phyloP scores from a whole-genome alignment of 108 stramenopile genomes.

The Skeletonema menzelii region DNA sequence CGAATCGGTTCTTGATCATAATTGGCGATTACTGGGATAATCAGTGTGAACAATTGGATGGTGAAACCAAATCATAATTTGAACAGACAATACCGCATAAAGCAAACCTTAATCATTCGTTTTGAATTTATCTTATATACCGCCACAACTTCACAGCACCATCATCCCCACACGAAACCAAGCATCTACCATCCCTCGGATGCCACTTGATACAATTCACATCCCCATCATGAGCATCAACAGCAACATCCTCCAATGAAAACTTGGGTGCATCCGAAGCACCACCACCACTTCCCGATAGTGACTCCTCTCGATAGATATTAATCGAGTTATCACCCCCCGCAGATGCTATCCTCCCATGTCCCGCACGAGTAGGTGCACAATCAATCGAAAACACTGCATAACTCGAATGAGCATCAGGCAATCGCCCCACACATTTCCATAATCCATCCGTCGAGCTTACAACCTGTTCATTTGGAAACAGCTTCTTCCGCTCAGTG shows the following conservation, averaged over 20 bases:
- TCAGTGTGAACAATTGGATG: no score
- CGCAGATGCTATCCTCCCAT: constrained; percentile 76
- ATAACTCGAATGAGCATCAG: constrained; percentile 62
- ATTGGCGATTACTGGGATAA: constrained; percentile 1
- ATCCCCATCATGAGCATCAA: constrained; percentile 80
- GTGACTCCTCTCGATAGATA: constrained; percentile 68
- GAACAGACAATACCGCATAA: no score
- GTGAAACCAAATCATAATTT: no score
- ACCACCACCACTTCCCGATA: neutral
- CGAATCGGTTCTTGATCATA: constrained; percentile 8
- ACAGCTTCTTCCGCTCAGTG: constrained; percentile 35
- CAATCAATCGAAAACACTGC: constrained; percentile 81
- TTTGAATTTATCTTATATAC: constrained; percentile 29
- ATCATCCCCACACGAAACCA: constrained; percentile 91
- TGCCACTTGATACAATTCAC: constrained; percentile 97
- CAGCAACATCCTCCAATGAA: constrained; percentile 48
- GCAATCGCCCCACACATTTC: constrained; percentile 73
- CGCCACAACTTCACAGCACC: constrained; percentile 87
- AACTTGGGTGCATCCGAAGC: constrained; percentile 70
- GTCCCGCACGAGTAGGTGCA: constrained; percentile 72
- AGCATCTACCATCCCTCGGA: constrained; percentile 73
- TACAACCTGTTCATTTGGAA: constrained; percentile 2
- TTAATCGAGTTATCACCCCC: constrained; percentile 89
- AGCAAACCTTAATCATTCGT: neutral
- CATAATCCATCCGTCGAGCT: constrained; percentile 54